phyloP scores from a whole-genome alignment of 2,329 filamentous ascomycete species.

The Teratosphaeria zuluensis region DNA sequence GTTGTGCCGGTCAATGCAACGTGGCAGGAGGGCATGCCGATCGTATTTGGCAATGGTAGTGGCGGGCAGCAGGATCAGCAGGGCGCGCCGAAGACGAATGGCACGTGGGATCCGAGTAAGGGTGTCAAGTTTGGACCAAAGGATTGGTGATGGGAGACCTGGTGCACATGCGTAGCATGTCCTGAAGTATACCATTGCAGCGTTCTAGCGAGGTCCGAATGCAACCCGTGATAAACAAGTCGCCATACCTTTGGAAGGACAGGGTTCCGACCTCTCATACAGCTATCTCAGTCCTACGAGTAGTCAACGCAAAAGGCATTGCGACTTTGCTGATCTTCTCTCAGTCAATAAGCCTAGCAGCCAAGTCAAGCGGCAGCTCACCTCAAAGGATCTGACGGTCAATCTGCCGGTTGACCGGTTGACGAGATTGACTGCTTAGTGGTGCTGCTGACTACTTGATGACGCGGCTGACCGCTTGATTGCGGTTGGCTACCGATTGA shows the following conservation, averaged over 20 bases:
- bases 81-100: conserved; percentile 2
- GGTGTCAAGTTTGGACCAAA: conserved; percentile 15
- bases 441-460: too few species aligned
- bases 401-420: too few species aligned
- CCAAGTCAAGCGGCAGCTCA: background rate
- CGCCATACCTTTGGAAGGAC: background rate
- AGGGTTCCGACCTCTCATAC: background rate
- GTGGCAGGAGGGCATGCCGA: conserved; percentile 28
- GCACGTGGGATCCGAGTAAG: conserved; percentile 19
- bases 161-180: background rate
- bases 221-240: background rate
- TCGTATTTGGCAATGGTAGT: conserved; percentile 18
- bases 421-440: too few species aligned
- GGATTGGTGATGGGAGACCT: background rate
- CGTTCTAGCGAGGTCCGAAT: background rate
- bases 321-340: background rate
- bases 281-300: background rate
- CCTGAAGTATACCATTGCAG: background rate
- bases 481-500: too few species aligned
- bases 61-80: background rate
- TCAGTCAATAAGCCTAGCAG: background rate
- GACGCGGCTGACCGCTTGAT: too few species aligned
- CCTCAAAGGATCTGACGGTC: too few species aligned
- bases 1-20: conserved; percentile 10
- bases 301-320: background rate